Evolutionary conservation across 495 filamentous ascomycete genomes (phyloP), one percentile per base, ranked within the genome.

Genomic region (Podospora comata): DNA sequence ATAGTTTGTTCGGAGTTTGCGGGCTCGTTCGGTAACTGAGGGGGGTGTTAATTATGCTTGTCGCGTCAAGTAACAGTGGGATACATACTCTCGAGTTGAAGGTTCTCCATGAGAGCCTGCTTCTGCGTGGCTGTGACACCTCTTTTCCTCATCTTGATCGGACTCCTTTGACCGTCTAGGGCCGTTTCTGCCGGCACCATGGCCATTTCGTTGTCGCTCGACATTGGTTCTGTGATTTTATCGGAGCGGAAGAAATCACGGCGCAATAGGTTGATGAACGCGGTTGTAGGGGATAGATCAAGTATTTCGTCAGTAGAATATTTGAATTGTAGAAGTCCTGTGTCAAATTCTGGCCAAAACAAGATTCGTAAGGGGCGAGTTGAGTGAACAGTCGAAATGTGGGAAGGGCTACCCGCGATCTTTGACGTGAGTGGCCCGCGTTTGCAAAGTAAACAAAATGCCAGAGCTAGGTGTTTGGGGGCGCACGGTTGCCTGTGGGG

Each of bases 1-100:
- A 81, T 96, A 97, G 78, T 96, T 93, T 4, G 94, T 89, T 69
- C 94, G 90, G 28, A 98, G 87, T 78, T 95, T 96, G 65, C 95
- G 87, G 48, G 92, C 92, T 71, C 95, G 89, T 80, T 97, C 93
- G 30, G 92, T 94, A 70, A 98, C 95, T 98, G 71, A 15, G 58
- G 32, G 58, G 32, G 57, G 4, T 4, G 62, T 65, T 48, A 48
- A 16, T 16, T 0, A 16, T 48, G 9, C 2, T 3, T 3, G 39
- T 48, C 39, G 39, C 39, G 39, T 48, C 39, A 11, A 48, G 39
- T 2, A 48, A 48, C 7, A 3, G 7, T 2, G 9, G 28, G 48
- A 48, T 61, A 79, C 90, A 66, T 86, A 97, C 95, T 87, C 81
- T 99, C 95, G 58, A 97, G 85, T 72, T 97, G 92, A 32, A 98